Conservation (phyloP, 2,329 filamentous ascomycete species). For the Pseudomassariella vexata region DNA sequence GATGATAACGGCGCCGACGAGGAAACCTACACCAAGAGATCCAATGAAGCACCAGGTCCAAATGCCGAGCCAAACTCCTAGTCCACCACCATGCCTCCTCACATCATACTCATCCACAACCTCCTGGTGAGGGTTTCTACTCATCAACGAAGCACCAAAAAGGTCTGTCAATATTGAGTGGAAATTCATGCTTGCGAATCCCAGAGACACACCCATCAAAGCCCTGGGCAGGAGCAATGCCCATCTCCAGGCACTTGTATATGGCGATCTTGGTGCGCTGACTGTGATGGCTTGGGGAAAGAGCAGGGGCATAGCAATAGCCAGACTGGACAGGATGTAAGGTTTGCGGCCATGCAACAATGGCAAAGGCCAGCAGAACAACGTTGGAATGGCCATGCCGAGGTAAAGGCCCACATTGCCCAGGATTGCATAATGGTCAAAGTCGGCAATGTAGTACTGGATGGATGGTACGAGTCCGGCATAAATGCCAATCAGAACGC, state of each 20-base stretch:
- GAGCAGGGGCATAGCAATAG: slow-evolving; percentile 64
- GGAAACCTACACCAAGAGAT: slow-evolving; percentile 65
- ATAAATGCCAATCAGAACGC: slow-evolving; percentile 68
- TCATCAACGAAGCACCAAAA: slow-evolving; percentile 72
- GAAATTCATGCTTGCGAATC: slow-evolving; percentile 74
- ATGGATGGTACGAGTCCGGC: slow-evolving; percentile 74
- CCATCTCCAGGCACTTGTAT: slow-evolving; percentile 48
- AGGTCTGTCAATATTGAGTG: slow-evolving; percentile 66
- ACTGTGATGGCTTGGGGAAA: slow-evolving; percentile 71
- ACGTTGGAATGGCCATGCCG: slow-evolving; percentile 63
- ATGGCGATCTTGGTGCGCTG: slow-evolving; percentile 48
- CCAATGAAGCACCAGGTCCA: slow-evolving; percentile 76
- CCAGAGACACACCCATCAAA: slow-evolving; percentile 62
- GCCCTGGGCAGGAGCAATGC: slow-evolving; percentile 58
- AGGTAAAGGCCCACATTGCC: slow-evolving; percentile 71
- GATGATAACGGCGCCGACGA: slow-evolving; percentile 66
- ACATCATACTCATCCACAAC: slow-evolving; percentile 62
- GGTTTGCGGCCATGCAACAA: slow-evolving; percentile 72
- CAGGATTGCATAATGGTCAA: slow-evolving; percentile 60
- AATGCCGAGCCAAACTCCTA: slow-evolving; percentile 73
- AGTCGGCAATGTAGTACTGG: slow-evolving; percentile 69
- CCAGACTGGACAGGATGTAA: slow-evolving; percentile 65
- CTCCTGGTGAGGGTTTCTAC: slow-evolving; percentile 66
- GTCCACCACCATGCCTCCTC: slow-evolving; percentile 68
- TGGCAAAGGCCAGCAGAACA: slow-evolving; percentile 69